A percentile compares a stretch with the other conserved stretches of the same genome.
Evolutionary conservation across 257 asterid species (phyloP).

Genomic region (Ilex asprella): DNA sequence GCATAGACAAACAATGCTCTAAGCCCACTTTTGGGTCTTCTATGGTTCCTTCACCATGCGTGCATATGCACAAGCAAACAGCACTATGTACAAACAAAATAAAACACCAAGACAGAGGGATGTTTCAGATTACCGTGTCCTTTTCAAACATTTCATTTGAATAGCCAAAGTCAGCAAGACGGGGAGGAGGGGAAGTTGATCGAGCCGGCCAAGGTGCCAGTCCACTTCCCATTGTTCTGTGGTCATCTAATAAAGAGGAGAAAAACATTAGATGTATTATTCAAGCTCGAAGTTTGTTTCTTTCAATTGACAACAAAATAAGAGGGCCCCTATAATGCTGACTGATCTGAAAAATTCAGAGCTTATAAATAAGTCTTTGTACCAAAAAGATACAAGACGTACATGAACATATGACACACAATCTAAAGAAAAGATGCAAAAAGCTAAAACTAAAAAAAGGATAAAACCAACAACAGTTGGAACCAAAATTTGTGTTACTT

Average conservation of each 20-base stretch:
- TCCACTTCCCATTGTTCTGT: conserved; percentile 70
- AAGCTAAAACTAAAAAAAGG: no score
- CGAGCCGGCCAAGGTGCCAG: conserved; percentile 97
- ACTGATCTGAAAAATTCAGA: no score
- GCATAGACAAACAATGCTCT: conserved; percentile 9
- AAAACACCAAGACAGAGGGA: neutral
- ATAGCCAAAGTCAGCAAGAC: conserved; percentile 95
- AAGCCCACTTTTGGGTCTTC: conserved; percentile 9
- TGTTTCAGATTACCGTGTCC: conserved; percentile 53
- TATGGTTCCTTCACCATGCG: neutral
- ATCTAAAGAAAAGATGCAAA: no score
- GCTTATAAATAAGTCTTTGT: no score
- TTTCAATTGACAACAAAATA: neutral
- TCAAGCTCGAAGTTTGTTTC: neutral
- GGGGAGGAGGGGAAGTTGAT: conserved; percentile 80
- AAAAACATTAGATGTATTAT: neutral
- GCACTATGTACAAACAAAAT: conserved; percentile 5
- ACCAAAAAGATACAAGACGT: no score
- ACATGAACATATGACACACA: no score
- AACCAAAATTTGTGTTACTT: no score
- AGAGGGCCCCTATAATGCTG: no score
- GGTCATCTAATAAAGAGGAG: conserved; percentile 57
- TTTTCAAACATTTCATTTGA: conserved; percentile 80
- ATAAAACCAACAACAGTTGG: no score
- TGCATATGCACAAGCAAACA: conserved; percentile 11